Evolutionary conservation across 225 moss, liverwort and hornwort species (phyloP).

Genomic region (Bryoerythrophyllum caledonicum): DNA sequence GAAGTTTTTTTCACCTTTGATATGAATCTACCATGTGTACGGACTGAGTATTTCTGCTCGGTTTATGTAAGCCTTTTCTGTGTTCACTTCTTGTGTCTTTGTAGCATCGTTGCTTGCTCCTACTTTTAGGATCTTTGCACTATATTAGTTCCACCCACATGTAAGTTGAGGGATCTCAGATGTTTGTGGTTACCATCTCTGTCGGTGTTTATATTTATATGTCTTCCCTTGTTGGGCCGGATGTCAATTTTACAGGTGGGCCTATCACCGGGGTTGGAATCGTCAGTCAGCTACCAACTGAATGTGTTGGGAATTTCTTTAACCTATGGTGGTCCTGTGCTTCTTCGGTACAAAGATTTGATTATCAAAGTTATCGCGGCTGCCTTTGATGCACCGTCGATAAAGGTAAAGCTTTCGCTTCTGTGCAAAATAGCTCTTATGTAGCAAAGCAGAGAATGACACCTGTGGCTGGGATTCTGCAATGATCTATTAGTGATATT

Average conservation of each 20-base stretch:
- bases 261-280: conserved; percentile 86
- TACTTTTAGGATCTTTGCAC: conserved; percentile 2
- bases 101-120: conserved; percentile 9
- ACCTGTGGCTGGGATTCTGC: conserved; percentile 17
- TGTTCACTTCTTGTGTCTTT: background rate
- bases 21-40: conserved; percentile 2
- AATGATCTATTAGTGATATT: background rate
- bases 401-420: conserved; percentile 57
- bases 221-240: conserved; percentile 10
- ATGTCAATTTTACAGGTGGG: conserved; percentile 62
- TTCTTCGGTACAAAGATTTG: conserved; percentile 69
- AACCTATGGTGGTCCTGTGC: conserved; percentile 76
- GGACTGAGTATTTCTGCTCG: conserved; percentile 3
- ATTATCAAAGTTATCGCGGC: conserved; percentile 75
- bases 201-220: conserved; percentile 14
- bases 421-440: background rate
- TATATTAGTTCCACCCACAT: conserved; percentile 19
- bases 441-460: background rate
- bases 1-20: background rate
- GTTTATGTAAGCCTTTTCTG: conserved; percentile 12
- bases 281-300: conserved; percentile 80
- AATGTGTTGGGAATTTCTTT: conserved; percentile 80
- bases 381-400: conserved; percentile 94
- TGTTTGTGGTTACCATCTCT: conserved; percentile 16
- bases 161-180: conserved; percentile 16